phyloP scores from a whole-genome alignment of 2,329 filamentous ascomycete genomes.

The Colletotrichum sp. region DNA sequence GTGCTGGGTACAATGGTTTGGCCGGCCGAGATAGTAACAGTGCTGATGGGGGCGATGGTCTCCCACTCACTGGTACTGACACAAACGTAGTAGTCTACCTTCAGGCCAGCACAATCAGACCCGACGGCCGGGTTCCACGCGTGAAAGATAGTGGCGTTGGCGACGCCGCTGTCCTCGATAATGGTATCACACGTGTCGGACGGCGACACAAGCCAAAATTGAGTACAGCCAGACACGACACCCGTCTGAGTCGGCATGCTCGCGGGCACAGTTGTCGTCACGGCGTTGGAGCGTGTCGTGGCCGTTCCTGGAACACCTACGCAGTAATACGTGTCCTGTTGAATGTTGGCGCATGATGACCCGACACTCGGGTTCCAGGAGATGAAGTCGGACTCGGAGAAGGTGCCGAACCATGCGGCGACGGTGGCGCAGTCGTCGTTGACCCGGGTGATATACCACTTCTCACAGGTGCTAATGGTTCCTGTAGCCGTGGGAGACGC shows the following conservation, averaged over 20 bases:
- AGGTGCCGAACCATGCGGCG: not conserved
- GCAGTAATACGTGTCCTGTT: not conserved
- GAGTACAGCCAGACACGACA: not conserved
- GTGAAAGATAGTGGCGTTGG: not conserved
- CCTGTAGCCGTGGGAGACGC: not conserved
- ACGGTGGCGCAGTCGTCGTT: not conserved
- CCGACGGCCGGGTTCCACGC: not conserved
- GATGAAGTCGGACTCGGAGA: not conserved
- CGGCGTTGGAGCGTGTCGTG: not conserved
- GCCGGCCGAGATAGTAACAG: not conserved
- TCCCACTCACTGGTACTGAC: not conserved
- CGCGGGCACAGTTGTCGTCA: not conserved
- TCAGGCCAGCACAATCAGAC: not conserved
- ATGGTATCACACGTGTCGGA: not conserved
- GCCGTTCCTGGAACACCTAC: not conserved
- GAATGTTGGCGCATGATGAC: not conserved
- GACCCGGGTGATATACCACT: not conserved
- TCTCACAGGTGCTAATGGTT: not conserved
- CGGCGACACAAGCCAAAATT: conserved; percentile 9
- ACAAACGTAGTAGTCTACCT: not conserved
- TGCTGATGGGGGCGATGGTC: not conserved
- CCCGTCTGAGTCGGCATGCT: not conserved
- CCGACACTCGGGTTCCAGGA: not conserved
- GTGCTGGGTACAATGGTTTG: not conserved
- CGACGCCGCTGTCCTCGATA: not conserved